Evolutionary conservation across 208 protist species (phyloP).

Genomic region (Herpetomonas samuelpessoai): DNA sequence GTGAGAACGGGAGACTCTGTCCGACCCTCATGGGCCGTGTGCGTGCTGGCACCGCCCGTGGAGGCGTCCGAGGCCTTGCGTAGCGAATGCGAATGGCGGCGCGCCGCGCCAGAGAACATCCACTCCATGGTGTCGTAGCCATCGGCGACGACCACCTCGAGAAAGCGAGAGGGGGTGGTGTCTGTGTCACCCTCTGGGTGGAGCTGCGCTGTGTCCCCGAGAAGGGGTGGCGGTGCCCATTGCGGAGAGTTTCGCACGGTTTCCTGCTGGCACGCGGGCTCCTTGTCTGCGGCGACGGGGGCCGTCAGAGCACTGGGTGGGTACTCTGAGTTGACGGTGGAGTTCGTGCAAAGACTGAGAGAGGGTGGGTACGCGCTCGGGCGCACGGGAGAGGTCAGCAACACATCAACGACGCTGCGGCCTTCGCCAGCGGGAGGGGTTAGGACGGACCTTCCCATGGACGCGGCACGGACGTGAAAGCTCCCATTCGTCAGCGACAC

Average conservation of each 20-base stretch:
- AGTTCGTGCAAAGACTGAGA: no score
- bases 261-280: no score
- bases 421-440: neutral
- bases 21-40: no score
- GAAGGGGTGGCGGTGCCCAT: neutral
- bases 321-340: no score
- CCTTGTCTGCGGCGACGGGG: no score
- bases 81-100: no score
- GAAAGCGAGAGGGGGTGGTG: neutral
- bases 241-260: neutral
- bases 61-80: no score
- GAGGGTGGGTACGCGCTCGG: no score
- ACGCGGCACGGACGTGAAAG: neutral
- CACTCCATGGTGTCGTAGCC: conserved; percentile 25
- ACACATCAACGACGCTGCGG: conserved; percentile 7
- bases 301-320: no score
- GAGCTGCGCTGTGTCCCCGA: neutral
- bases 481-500: neutral
- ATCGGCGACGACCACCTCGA: conserved; percentile 23
- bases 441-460: neutral
- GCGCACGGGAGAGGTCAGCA: conserved; percentile 11
- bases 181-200: neutral
- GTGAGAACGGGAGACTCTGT: no score
- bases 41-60: no score
- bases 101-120: conserved; percentile 17